phyloP scores from a whole-genome alignment of 257 asterid genomes.

The Nicotiana tabacum region DNA sequence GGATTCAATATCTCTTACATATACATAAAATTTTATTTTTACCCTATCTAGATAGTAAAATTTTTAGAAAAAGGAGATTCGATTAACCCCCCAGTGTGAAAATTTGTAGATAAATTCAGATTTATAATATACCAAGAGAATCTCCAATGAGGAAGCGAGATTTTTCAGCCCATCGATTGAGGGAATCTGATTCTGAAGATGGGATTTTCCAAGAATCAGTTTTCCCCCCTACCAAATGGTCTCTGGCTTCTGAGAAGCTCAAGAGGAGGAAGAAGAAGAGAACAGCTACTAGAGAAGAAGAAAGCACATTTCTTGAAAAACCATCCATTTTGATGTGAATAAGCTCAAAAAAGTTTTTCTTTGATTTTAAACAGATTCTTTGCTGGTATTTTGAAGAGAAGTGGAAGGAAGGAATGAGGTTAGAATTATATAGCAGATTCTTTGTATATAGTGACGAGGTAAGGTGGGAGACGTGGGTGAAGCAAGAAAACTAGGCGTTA shows the following conservation, averaged over 20 bases:
- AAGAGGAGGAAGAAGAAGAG: conserved; percentile 10
- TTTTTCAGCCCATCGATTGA: conserved; percentile 65
- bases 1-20: no score
- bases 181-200: conserved; percentile 38
- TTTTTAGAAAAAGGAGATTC: no score
- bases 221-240: conserved; percentile 54
- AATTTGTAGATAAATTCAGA: background rate
- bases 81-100: no score
- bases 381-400: no score
- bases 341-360: background rate
- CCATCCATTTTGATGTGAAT: conserved; percentile 15
- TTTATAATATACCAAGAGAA: conserved; percentile 40
- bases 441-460: no score
- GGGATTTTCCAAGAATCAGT: conserved; percentile 56
- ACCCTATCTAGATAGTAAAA: no score
- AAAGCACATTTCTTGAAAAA: conserved; percentile 12
- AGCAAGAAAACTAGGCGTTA: no score
- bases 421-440: no score
- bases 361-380: no score
- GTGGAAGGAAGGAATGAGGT: no score
- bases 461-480: no score
- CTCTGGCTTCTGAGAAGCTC: conserved; percentile 54
- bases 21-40: no score
- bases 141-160: conserved; percentile 68
- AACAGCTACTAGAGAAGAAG: conserved; percentile 13